These are phyloP conservation scores for Voacanga thouarsii DNA, from an alignment of 257 asterid genomes.

Conservation along the genomic window DNA sequence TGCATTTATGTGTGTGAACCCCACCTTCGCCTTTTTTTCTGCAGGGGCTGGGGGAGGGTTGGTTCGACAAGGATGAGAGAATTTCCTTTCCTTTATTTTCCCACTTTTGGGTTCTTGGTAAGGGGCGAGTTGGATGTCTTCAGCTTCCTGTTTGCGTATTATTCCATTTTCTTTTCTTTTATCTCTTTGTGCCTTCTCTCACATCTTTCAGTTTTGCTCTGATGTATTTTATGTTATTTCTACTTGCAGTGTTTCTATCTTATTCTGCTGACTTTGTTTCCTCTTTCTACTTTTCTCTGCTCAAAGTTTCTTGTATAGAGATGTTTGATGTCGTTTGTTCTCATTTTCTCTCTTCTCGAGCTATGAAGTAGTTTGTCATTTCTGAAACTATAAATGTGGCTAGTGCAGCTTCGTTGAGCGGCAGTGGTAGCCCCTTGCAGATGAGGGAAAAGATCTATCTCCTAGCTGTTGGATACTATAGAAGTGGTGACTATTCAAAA, in stretches of 20 bases:
- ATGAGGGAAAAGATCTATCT: constrained; percentile 71
- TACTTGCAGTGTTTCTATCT: background rate
- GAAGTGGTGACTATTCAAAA: constrained; percentile 72
- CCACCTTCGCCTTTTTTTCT: background rate
- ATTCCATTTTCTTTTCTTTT: background rate
- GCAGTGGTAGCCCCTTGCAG: constrained; percentile 46
- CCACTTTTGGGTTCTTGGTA: background rate
- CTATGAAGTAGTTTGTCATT: background rate
- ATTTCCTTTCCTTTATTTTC: background rate
- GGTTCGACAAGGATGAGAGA: background rate
- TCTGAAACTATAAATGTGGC: background rate
- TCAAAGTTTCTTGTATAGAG: background rate
- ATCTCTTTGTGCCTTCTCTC: background rate
- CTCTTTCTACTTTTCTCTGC: background rate
- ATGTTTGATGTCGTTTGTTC: background rate
- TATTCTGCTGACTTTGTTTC: background rate
- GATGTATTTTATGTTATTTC: background rate
- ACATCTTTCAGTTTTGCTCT: background rate
- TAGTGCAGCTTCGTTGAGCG: constrained; percentile 68
- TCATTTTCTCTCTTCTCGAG: background rate
- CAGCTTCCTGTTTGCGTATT: background rate
- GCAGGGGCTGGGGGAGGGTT: background rate
- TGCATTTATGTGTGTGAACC: too few species aligned
- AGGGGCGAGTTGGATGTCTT: background rate
- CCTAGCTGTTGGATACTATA: constrained; percentile 76